Evolutionary conservation across 768 basidiomycete species (phyloP).

Genomic region (Strobilomyces echinocephalus): DNA sequence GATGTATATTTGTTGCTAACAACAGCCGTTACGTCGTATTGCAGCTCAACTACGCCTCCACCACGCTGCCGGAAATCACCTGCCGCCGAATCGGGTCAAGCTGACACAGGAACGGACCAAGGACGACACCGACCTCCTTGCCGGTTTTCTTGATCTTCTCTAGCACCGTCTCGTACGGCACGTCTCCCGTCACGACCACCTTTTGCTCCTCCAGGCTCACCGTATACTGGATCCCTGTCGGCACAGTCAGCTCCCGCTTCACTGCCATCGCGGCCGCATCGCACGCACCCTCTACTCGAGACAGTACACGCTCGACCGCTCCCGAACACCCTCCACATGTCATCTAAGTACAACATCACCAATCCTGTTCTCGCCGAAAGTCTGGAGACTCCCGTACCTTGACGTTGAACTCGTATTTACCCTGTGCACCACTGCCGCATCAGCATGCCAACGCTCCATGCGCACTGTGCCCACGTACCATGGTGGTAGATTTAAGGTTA

Average conservation of each 20-base stretch:
- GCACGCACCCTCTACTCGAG: conserved; percentile 47
- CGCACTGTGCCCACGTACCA: conserved; percentile 15
- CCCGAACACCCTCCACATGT: conserved; percentile 83
- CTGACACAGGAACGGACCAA: background rate
- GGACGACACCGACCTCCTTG: conserved; percentile 58
- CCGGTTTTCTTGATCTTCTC: conserved; percentile 88
- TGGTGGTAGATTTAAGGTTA: conserved; percentile 3
- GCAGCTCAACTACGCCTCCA: background rate
- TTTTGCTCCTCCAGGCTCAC: conserved; percentile 67
- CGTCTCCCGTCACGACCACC: conserved; percentile 61
- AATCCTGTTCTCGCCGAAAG: background rate
- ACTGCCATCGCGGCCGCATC: background rate
- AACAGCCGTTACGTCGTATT: too few relatives aligned
- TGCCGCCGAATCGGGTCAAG: conserved; percentile 8
- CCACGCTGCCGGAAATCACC: conserved; percentile 45
- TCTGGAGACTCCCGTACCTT: conserved; percentile 45
- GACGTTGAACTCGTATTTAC: conserved; percentile 72
- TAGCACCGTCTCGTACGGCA: conserved; percentile 59
- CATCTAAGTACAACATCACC: conserved; percentile 51
- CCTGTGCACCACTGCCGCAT: conserved; percentile 9
- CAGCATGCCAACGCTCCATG: background rate
- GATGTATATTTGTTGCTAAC: background rate
- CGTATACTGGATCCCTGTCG: conserved; percentile 37
- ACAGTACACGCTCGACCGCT: conserved; percentile 69
- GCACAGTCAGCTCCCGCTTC: background rate